phyloP scores from a whole-genome alignment of 164 flowering plant species.

The Nymphaea colorata region DNA sequence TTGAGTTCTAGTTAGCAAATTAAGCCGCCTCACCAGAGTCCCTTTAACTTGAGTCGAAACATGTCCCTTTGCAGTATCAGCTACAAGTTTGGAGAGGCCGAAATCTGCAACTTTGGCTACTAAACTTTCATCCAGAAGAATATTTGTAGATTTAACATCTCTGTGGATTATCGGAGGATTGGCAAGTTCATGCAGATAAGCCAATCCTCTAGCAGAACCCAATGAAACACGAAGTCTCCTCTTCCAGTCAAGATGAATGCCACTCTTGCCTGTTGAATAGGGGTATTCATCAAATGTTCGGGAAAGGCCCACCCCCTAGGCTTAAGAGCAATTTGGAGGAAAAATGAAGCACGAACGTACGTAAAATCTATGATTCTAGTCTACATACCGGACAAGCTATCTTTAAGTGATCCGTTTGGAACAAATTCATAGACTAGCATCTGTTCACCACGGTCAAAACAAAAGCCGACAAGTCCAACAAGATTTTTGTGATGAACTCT shows the following conservation, averaged over 20 bases:
- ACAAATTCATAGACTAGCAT: slow-evolving; percentile 64
- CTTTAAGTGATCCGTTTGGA: slow-evolving; percentile 56
- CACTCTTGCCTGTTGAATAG: slow-evolving; percentile 34
- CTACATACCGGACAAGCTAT: slow-evolving; percentile 41
- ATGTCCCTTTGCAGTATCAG: slow-evolving; percentile 50
- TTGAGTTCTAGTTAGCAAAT: background rate
- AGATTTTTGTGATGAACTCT: slow-evolving; percentile 77
- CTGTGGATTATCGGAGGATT: slow-evolving; percentile 73
- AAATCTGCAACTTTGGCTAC: slow-evolving; percentile 71
- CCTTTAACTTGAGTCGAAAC: slow-evolving; percentile 81
- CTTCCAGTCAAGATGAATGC: slow-evolving; percentile 60
- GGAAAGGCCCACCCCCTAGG: too few species aligned
- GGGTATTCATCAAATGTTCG: background rate
- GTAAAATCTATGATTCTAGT: background rate
- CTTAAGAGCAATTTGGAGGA: background rate
- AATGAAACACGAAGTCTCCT: slow-evolving; percentile 62
- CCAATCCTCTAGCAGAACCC: slow-evolving; percentile 68
- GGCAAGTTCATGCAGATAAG: slow-evolving; percentile 75
- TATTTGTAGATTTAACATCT: slow-evolving; percentile 66
- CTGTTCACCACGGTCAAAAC: slow-evolving; percentile 73
- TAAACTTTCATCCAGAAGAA: slow-evolving; percentile 51
- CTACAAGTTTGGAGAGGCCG: slow-evolving; percentile 63
- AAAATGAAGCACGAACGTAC: background rate
- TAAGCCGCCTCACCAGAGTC: slow-evolving; percentile 30
- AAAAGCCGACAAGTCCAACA: slow-evolving; percentile 55